Evolutionary conservation across 129 eudicot genomes (phyloP).

Genomic region (Glebionis coronaria): DNA sequence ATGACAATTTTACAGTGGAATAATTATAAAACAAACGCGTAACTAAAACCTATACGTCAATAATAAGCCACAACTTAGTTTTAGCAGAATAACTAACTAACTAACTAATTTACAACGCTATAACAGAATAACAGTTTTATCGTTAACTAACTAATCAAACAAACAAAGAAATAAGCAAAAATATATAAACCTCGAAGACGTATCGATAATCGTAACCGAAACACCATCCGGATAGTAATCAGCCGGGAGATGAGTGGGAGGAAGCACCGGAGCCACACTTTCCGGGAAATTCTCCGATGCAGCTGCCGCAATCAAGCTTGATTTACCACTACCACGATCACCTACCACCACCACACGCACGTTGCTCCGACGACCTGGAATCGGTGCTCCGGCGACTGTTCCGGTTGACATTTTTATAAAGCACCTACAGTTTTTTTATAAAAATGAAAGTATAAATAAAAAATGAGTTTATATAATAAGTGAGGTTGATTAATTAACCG

Average conservation of each 20-base stretch:
- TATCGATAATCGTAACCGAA: constrained; percentile 76
- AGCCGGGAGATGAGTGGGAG: constrained; percentile 92
- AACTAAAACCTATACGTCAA: background rate
- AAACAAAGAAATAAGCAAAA: background rate
- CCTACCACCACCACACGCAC: constrained; percentile 94
- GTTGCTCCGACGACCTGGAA: constrained; percentile 51
- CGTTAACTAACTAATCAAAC: background rate
- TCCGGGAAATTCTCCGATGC: constrained; percentile 69
- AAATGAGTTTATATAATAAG: background rate
- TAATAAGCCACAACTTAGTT: background rate
- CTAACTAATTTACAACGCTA: too few relatives aligned
- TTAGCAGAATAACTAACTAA: background rate
- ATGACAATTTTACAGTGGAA: background rate
- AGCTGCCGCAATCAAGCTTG: constrained; percentile 84
- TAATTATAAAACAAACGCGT: background rate
- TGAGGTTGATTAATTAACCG: too few relatives aligned
- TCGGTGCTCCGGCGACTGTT: constrained; percentile 30
- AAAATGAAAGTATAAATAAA: background rate
- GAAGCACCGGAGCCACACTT: constrained; percentile 73
- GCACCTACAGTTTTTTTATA: constrained; percentile 12
- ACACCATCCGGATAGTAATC: constrained; percentile 86
- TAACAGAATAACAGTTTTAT: background rate
- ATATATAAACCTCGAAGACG: constrained; percentile 66
- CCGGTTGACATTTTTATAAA: constrained; percentile 43
- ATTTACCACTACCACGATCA: constrained; percentile 89